These are phyloP conservation scores for Martiniozyma abietophila DNA, from an alignment of 805 yeast genomes.

Conservation along the genomic window DNA sequence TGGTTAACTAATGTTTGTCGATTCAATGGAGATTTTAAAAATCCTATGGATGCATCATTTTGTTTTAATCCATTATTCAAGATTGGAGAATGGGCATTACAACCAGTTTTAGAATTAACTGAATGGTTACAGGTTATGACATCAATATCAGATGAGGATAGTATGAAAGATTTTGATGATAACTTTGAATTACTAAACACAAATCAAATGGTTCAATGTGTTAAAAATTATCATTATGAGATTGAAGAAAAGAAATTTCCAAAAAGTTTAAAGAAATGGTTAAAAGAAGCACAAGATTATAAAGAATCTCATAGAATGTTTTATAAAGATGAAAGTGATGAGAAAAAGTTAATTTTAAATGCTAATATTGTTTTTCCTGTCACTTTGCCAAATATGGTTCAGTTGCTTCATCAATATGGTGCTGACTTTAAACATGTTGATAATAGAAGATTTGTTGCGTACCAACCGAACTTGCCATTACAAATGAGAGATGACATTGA, in stretches of 20 bases:
- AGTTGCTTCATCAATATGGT: slow-evolving; percentile 68
- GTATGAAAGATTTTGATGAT: slow-evolving; percentile 43
- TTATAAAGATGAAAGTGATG: slow-evolving; percentile 20
- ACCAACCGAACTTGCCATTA: slow-evolving; percentile 66
- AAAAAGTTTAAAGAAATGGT: slow-evolving; percentile 36
- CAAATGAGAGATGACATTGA: slow-evolving; percentile 65
- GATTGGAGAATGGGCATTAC: slow-evolving; percentile 57
- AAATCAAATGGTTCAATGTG: slow-evolving; percentile 57
- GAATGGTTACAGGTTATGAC: slow-evolving; percentile 90
- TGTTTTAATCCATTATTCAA: slow-evolving; percentile 57
- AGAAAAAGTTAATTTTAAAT: slow-evolving; percentile 35
- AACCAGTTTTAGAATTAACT: slow-evolving; percentile 66
- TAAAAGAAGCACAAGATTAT: slow-evolving; percentile 25
- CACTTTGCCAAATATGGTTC: slow-evolving; percentile 63
- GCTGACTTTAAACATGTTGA: slow-evolving; percentile 60
- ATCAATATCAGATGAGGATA: slow-evolving; percentile 45
- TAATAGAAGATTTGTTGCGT: slow-evolving; percentile 41
- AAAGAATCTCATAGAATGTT: slow-evolving; percentile 12
- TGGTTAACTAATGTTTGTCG: slow-evolving; percentile 24
- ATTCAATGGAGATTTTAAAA: slow-evolving; percentile 21
- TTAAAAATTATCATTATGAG: slow-evolving; percentile 77
- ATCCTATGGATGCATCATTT: slow-evolving; percentile 44
- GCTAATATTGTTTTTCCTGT: slow-evolving; percentile 45
- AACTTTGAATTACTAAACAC: slow-evolving; percentile 54
- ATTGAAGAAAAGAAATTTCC: slow-evolving; percentile 66